Evolutionary conservation across 768 basidiomycete genomes (phyloP).

Genomic region (Jaapia argillacea): DNA sequence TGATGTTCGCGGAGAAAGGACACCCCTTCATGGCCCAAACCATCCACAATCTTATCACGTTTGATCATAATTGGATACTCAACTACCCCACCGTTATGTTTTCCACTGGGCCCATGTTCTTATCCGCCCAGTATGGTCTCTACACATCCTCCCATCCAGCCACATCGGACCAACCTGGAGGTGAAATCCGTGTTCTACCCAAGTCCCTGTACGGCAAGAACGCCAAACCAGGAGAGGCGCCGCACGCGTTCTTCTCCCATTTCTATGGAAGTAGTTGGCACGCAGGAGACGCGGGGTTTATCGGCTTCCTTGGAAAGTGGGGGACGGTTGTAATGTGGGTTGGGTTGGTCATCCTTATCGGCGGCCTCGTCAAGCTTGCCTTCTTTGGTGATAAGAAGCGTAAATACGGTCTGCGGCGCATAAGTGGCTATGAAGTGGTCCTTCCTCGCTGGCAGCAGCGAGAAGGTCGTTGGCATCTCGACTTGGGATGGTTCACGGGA

Average conservation of each 20-base stretch:
- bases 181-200: conserved; percentile 84
- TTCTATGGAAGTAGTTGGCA: conserved; percentile 99
- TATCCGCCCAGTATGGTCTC: conserved; percentile 88
- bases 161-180: conserved; percentile 39
- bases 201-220: conserved; percentile 98
- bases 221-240: conserved; percentile 69
- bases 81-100: conserved; percentile 99
- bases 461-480: conserved; percentile 66
- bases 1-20: conserved; percentile 81
- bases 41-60: conserved; percentile 83
- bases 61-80: conserved; percentile 89
- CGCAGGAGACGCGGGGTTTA: conserved; percentile 95
- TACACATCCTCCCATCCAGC: conserved; percentile 63
- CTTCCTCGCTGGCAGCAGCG: conserved; percentile 66
- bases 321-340: conserved; percentile 86
- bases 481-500: conserved; percentile 44
- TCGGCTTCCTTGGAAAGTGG: conserved; percentile 83
- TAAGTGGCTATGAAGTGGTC: conserved; percentile 69
- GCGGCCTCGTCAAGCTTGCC: conserved; percentile 50
- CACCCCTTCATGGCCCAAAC: conserved; percentile 90
- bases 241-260: conserved; percentile 92
- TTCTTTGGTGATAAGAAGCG: conserved; percentile 48
- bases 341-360: conserved; percentile 60
- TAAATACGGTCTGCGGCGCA: conserved; percentile 45
- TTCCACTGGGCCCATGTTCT: conserved; percentile 98